Conservation (phyloP, 2,329 filamentous ascomycete species). For the Pseudocercospora macadamiae region DNA sequence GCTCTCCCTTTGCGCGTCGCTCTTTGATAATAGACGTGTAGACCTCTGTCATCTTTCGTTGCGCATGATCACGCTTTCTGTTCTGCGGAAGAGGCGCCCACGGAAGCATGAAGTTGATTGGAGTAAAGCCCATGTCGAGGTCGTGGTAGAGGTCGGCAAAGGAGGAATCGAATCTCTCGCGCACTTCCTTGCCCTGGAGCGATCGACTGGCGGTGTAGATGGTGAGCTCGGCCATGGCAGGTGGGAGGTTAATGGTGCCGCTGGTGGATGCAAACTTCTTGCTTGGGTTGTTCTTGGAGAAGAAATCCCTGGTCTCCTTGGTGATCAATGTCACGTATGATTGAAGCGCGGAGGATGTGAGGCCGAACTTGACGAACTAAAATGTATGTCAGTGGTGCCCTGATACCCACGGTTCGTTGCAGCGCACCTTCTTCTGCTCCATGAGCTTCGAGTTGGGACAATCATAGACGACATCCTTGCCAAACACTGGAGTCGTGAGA, state of each 20-base stretch:
- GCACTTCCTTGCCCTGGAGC: slow-evolving; percentile 82
- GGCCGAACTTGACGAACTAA: slow-evolving; percentile 78
- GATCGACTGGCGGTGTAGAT: slow-evolving; percentile 88
- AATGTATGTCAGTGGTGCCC: slow-evolving; percentile 9
- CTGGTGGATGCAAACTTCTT: slow-evolving; percentile 38
- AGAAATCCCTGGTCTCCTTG: slow-evolving; percentile 71
- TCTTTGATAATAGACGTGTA: slow-evolving; percentile 82
- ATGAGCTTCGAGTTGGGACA: slow-evolving; percentile 90
- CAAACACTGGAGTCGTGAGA: slow-evolving; percentile 72
- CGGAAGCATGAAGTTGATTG: slow-evolving; percentile 87
- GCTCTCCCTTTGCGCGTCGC: slow-evolving; percentile 58
- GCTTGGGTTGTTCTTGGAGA: slow-evolving; percentile 63
- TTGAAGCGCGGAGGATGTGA: slow-evolving; percentile 73
- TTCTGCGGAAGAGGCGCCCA: slow-evolving; percentile 91
- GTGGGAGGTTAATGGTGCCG: slow-evolving; percentile 72
- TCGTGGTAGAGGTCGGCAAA: slow-evolving; percentile 86
- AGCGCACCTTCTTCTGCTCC: slow-evolving; percentile 88
- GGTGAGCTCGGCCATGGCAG: slow-evolving; percentile 81
- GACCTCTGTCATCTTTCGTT: slow-evolving; percentile 76
- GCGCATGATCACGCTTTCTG: slow-evolving; percentile 75
- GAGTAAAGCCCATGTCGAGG: slow-evolving; percentile 85
- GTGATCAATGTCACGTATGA: slow-evolving; percentile 80
- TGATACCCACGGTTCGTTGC: background rate
- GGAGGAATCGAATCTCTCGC: slow-evolving; percentile 75
- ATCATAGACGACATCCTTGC: slow-evolving; percentile 85